Percentiles rank a stretch among this genome's conserved stretches.
phyloP scores from a whole-genome alignment of 305 asterid genomes.

The Fraxinus sp. region DNA sequence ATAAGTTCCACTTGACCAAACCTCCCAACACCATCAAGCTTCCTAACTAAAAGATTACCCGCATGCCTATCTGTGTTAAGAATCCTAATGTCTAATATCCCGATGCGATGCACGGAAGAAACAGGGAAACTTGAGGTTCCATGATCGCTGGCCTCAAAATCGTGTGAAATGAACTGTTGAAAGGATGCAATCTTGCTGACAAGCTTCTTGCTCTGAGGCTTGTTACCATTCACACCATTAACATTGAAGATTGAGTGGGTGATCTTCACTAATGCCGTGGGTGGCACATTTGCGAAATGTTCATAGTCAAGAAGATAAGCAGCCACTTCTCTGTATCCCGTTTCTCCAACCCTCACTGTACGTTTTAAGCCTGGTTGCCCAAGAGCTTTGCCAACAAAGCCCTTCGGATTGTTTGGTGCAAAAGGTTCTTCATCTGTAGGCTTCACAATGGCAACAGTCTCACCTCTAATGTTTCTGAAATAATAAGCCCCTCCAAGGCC shows the following conservation, averaged over 20 bases:
- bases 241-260: slow-evolving; percentile 83
- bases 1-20: slow-evolving; percentile 84
- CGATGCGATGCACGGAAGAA: slow-evolving; percentile 80
- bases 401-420: not conserved
- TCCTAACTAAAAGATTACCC: slow-evolving; percentile 89
- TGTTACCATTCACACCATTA: slow-evolving; percentile 70
- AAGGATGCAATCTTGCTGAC: slow-evolving; percentile 92
- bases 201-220: slow-evolving; percentile 45
- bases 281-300: slow-evolving; percentile 88
- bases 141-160: slow-evolving; percentile 68
- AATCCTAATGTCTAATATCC: slow-evolving; percentile 90
- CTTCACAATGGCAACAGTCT: not conserved
- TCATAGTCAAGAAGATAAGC: slow-evolving; percentile 87
- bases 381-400: slow-evolving; percentile 69
- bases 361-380: slow-evolving; percentile 90
- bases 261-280: slow-evolving; percentile 87
- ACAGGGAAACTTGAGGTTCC: slow-evolving; percentile 59
- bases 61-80: slow-evolving; percentile 93
- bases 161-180: slow-evolving; percentile 77
- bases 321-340: slow-evolving; percentile 93
- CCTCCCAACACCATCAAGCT: slow-evolving; percentile 70
- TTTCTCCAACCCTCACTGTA: slow-evolving; percentile 86
- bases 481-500: slow-evolving; percentile 57
- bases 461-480: not conserved
- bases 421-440: not conserved